Evolutionary conservation across 2,329 filamentous ascomycete species (phyloP).

Genomic region (Clathrospora elynae): DNA sequence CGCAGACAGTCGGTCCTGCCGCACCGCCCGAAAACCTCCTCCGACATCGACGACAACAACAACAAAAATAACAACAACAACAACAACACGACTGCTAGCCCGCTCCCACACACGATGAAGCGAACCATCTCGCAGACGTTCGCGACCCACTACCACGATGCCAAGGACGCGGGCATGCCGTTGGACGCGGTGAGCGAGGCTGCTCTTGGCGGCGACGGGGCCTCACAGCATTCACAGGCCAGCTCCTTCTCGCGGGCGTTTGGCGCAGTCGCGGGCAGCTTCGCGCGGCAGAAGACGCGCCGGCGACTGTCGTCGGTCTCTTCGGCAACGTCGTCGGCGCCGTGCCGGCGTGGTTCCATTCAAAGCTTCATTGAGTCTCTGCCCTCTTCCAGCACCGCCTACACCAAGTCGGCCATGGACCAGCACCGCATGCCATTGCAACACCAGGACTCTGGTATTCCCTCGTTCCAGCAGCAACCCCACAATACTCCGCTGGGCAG

Average conservation of each 20-base stretch:
- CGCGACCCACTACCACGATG: slow-evolving; percentile 32
- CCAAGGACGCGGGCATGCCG: slow-evolving; percentile 28
- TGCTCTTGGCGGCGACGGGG: slow-evolving; percentile 17
- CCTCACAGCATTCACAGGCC: slow-evolving; percentile 29
- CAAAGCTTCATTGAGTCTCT: slow-evolving; percentile 33
- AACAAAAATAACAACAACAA: slow-evolving; percentile 23
- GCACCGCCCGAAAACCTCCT: slow-evolving; percentile 49
- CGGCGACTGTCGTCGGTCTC: slow-evolving; percentile 43
- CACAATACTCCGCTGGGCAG: slow-evolving; percentile 13
- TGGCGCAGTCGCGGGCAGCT: slow-evolving; percentile 34
- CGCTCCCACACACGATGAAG: slow-evolving; percentile 39
- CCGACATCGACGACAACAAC: slow-evolving; percentile 50
- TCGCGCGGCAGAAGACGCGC: slow-evolving; percentile 42
- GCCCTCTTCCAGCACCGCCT: slow-evolving; percentile 21
- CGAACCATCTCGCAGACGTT: slow-evolving; percentile 48
- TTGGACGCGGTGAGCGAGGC: slow-evolving; percentile 42
- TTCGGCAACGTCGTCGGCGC: slow-evolving; percentile 25
- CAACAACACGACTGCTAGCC: slow-evolving; percentile 27
- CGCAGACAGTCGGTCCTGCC: slow-evolving; percentile 44
- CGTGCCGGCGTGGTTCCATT: slow-evolving; percentile 39
- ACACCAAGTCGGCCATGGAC: slow-evolving; percentile 26
- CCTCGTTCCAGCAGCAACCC: slow-evolving; percentile 20
- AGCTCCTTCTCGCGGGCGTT: slow-evolving; percentile 40
- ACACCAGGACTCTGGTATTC: slow-evolving; percentile 44
- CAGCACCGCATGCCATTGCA: slow-evolving; percentile 33